Base-by-base conservation (phyloP, 257 asterid genomes). In the Solanum chiquidenum region DNA sequence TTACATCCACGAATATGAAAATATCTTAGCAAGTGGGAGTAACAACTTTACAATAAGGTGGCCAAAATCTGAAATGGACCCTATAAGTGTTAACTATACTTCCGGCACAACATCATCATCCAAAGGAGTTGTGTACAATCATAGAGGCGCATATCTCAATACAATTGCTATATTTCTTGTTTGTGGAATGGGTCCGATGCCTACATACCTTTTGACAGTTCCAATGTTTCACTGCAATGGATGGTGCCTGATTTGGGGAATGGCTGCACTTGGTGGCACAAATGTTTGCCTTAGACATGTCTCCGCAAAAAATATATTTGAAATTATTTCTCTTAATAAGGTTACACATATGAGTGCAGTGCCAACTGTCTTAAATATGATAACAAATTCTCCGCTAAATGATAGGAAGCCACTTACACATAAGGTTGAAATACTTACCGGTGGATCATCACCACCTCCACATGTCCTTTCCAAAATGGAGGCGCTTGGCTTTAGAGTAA, bases 151-250 rank as follows among this genome's bases (percentile, higher is more conserved):
- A 20, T 73, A 35, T 73, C 49, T 73, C 82, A 73, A 35, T 73
- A 2, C 29, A 2, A 35, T 73, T 73, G 60, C 86, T 2, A 75
- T 87, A 49, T 7, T 33, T 84, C 79, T 49, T 69, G 9, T 31
- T 40, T 88, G 77, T 83, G 88, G 74, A 3, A 91, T 87, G 89
- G 25, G 83, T 20, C 4, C 1, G 82, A 73, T 35, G 82, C 58
- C 83, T 2, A 75, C 55, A 1, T 38, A 75, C 66, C 89, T 89
- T 31, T 89, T 91, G 93, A 91, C 91, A 12, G 69, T 88, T 14
- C 93, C 92, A 7, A 91, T 89, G 93, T 89, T 91, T 72, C 93
- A 91, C 77, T 91, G 92, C 86, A 89, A 91, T 5, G 92, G 87
- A 5, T 91, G 92, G 93, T 91, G 92, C 83, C 6, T 89, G 14